Evolutionary conservation across 306 rosid species (phyloP), one percentile per base, ranked within the genome.

Genomic region (Prunus kanzakura): DNA sequence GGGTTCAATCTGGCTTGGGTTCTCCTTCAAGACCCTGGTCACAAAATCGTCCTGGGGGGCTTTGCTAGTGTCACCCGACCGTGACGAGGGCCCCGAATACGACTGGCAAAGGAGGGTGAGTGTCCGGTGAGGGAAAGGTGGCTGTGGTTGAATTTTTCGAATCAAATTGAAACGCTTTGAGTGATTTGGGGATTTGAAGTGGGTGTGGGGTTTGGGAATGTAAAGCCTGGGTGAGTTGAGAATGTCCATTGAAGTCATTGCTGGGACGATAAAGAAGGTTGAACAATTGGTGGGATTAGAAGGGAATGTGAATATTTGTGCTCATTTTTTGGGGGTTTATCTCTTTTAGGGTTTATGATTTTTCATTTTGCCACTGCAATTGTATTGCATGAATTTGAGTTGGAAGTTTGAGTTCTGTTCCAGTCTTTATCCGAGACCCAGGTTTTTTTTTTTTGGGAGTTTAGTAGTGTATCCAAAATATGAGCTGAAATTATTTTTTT

Each of bases 1-100:
- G 69, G 93, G 89, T 82, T 93, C 97, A 68, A 95, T 83, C 86
- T 95, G 97, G 89, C 91, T 90, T 23, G 97, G 99, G 60, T 92
- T 95, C 67, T 95, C 93, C 91, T 88, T 90, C 86, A 95, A 84
- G 74, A 95, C 87, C 84, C 89, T 82, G 82, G 87, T 82, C 74
- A 92, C 86, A 78, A 90, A 95, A 89, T 95, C 98, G 8, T 89
- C 89, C 43, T 74, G 75, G 30, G 22, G 51, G 70, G 91, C 41
- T 72, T 75, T 64, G 30, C 74, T 67, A 41, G 41, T 46, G 69
- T 80, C 80, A 74, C 77, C 73, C 50, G 84, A 67, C 55, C 19
- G 68, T 4, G 82, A 81, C 18, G 85, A 80, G 41, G 86, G 63
- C 58, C 69, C 64, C 14, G 89, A 79, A 51, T 76, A 25, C 73